phyloP scores from a whole-genome alignment of 1,139 yeast species.

The Yamadazyma dendronema region DNA sequence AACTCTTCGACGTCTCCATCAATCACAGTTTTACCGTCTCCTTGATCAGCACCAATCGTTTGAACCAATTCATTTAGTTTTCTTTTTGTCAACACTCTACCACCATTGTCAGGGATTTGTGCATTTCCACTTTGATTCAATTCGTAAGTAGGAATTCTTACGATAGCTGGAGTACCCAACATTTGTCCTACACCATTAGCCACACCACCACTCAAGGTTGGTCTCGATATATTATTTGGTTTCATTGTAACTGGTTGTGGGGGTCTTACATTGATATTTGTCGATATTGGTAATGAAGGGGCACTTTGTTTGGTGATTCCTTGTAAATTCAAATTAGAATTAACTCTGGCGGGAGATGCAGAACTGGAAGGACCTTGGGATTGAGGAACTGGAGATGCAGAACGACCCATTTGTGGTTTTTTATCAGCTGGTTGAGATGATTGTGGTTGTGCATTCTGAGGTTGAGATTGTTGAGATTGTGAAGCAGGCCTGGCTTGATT shows the following conservation, averaged over 20 bases:
- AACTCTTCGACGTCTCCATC: slow-evolving; percentile 97
- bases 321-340: slow-evolving; percentile 23
- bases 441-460: slow-evolving; percentile 4
- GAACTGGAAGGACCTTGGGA: slow-evolving; percentile 7
- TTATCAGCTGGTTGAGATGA: slow-evolving; percentile 1
- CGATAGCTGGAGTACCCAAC: slow-evolving; percentile 70
- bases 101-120: slow-evolving; percentile 51
- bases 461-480: slow-evolving; percentile 9
- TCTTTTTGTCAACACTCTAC: slow-evolving; percentile 83
- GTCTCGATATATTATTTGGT: slow-evolving; percentile 53
- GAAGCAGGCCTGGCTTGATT: neutral
- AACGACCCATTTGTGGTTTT: slow-evolving; percentile 10
- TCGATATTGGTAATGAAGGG: slow-evolving; percentile 73
- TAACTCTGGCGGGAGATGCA: slow-evolving; percentile 12
- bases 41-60: slow-evolving; percentile 79
- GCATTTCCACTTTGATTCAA: slow-evolving; percentile 49
- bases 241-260: slow-evolving; percentile 63
- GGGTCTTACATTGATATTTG: slow-evolving; percentile 60
- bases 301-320: slow-evolving; percentile 65
- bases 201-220: slow-evolving; percentile 84
- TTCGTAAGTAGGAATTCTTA: slow-evolving; percentile 79
- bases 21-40: slow-evolving; percentile 84
- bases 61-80: slow-evolving; percentile 83
- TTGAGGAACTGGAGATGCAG: slow-evolving; percentile 9
- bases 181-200: slow-evolving; percentile 62